Conservation (phyloP, 169 alveolate species). For the Babesia sp. region DNA sequence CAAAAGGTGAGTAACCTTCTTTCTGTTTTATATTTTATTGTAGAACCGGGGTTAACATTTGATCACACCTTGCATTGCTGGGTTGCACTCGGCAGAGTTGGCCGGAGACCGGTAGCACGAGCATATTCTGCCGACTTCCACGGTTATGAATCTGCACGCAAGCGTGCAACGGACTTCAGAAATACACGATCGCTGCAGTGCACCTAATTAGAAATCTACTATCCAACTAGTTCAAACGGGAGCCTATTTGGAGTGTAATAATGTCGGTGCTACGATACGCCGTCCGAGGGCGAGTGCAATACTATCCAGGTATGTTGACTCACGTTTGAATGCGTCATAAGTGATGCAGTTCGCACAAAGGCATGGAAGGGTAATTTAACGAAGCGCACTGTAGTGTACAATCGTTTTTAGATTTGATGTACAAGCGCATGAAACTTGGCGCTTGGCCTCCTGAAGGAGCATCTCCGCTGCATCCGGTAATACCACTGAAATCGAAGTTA, state of each 20-base stretch:
- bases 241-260: not conserved
- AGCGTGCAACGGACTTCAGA: constrained; percentile 24
- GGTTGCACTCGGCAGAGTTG: constrained; percentile 56
- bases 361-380: constrained; percentile 62
- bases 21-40: not conserved
- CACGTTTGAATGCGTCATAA: not conserved
- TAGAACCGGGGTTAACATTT: constrained; percentile 29
- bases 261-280: constrained; percentile 50
- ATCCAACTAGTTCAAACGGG: no score
- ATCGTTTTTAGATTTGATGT: constrained; percentile 31
- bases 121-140: constrained; percentile 70
- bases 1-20: not conserved
- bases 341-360: constrained; percentile 42
- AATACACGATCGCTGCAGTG: not conserved
- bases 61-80: constrained; percentile 67
- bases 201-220: not conserved
- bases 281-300: constrained; percentile 51
- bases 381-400: not conserved
- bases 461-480: constrained; percentile 67
- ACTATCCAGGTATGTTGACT: constrained; percentile 48
- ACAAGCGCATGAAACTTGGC: constrained; percentile 57
- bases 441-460: constrained; percentile 68
- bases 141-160: constrained; percentile 54
- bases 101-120: constrained; percentile 47
- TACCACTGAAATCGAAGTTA: not conserved